Evolutionary conservation across 495 filamentous ascomycete species (phyloP), one percentile per base, ranked within the genome.

Genomic region (Penicillium psychrofluorescens): DNA sequence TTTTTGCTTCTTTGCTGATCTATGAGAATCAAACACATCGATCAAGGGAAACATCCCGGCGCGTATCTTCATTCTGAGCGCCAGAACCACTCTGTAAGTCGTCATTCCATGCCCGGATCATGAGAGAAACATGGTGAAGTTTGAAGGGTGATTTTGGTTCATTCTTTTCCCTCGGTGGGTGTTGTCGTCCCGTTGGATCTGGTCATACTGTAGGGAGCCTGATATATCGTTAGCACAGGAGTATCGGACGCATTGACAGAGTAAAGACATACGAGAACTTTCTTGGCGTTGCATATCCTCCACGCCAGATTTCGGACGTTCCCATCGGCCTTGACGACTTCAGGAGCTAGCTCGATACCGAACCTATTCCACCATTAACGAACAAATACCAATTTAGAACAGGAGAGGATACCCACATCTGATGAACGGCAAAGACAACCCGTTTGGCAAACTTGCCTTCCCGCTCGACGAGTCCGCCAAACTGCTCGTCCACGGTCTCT

Each of bases 231-330:
- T 22, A 22, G 22, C 22, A 22, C 22, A 22, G 3, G 22, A 22
- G 22, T 22, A 22, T 3, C 6, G 22, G 4, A n/a, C 22, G 22
- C 22, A 22, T 22, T 4, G 22, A 22, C 4, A 22, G 22, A 22
- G 22, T 4, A 3, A 22, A 34, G 29, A 77, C 88, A 66, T 74
- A 95, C 92, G 63, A 97, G 60, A 43, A 95, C 92, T 62, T 88
- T 86, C 69, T 95, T 95, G 22, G 90, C 94, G 61, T 90, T 92
- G 61, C 85, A 94, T 46, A 98, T 86, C 53, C 92, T 78, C 94
- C 92, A 97, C 22, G 90, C 87, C 35, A 98, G 71, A 56, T 95
- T 95, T 56, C 72, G 79, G 27, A 97, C 88, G 53, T 83, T 92
- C 6, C 94, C 91, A 72, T 98, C 92, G 1, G 90, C 88, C 44